Conservation (phyloP, 2,329 filamentous ascomycete species). For the Chrysoporthe cubensis region DNA sequence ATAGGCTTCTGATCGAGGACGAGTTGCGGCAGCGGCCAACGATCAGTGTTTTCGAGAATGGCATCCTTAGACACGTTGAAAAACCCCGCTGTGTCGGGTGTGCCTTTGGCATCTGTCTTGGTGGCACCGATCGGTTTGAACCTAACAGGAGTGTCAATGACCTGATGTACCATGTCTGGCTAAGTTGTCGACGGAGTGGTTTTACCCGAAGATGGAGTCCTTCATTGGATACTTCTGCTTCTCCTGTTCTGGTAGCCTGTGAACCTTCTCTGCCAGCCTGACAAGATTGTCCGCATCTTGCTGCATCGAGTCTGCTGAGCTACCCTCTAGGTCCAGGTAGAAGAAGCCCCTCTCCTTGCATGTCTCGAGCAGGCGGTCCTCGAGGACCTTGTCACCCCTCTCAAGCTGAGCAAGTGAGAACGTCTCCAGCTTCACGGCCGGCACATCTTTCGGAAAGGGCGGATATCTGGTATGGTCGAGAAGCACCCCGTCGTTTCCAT, state of each 20-base stretch:
- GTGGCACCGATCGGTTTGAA: conserved; percentile 26
- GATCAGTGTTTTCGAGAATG: conserved; percentile 27
- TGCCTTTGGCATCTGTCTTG: conserved; percentile 25
- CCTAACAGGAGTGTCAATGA: conserved; percentile 1
- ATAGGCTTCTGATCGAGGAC: conserved; percentile 25
- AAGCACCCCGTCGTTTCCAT: not conserved
- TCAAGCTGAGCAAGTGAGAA: conserved; percentile 29
- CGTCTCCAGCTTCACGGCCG: conserved; percentile 27
- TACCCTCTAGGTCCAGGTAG: conserved; percentile 29
- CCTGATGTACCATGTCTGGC: not conserved
- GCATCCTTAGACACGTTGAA: conserved; percentile 30
- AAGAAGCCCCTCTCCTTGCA: conserved; percentile 30
- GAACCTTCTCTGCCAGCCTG: conserved; percentile 25
- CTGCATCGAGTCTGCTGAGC: conserved; percentile 21
- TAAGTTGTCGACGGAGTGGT: not conserved
- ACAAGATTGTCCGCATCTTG: conserved; percentile 27
- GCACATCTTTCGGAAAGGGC: conserved; percentile 23
- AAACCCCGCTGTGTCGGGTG: conserved; percentile 27
- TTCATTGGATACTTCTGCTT: conserved; percentile 27
- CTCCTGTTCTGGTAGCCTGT: conserved; percentile 25
- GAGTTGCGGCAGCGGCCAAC: conserved; percentile 19
- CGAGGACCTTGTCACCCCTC: conserved; percentile 23
- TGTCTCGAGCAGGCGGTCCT: conserved; percentile 25
- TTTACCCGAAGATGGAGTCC: conserved; percentile 28
- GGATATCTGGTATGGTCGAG: conserved; percentile 20